Percentiles rank a stretch among this genome's conserved stretches.
Evolutionary conservation across 2,329 filamentous ascomycete species (phyloP).

Genomic region (Aspergillus sp.): DNA sequence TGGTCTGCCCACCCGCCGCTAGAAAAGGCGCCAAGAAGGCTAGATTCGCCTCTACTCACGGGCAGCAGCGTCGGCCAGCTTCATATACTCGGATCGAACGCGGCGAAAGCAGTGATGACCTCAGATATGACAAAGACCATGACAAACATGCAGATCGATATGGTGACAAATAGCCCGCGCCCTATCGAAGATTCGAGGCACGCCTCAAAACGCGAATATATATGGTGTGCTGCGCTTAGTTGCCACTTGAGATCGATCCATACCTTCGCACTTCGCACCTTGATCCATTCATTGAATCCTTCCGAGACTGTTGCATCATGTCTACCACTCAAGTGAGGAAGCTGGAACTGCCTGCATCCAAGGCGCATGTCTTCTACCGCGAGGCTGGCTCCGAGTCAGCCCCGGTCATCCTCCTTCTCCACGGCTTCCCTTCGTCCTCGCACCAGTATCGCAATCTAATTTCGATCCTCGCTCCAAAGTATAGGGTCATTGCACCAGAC

Average conservation of each 20-base stretch:
- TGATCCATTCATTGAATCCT: neutral
- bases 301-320: neutral
- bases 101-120: neutral
- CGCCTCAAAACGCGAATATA: neutral
- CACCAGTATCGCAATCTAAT: conserved; percentile 53
- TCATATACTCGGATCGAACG: too few relatives aligned
- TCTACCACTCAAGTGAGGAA: neutral
- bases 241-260: neutral
- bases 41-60: neutral
- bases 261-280: neutral
- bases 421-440: conserved; percentile 54
- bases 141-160: neutral
- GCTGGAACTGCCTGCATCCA: conserved; percentile 2
- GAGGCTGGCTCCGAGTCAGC: conserved; percentile 36
- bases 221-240: neutral
- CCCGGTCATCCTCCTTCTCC: conserved; percentile 51
- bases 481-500: conserved; percentile 60
- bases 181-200: neutral
- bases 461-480: conserved; percentile 47
- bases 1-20: neutral
- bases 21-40: neutral
- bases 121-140: neutral
- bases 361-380: conserved; percentile 44
- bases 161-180: neutral
- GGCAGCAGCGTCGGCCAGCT: too few relatives aligned